These are phyloP conservation scores for Trametes sp. DNA, from an alignment of 1,284 basidiomycete species.

Conservation along the genomic window DNA sequence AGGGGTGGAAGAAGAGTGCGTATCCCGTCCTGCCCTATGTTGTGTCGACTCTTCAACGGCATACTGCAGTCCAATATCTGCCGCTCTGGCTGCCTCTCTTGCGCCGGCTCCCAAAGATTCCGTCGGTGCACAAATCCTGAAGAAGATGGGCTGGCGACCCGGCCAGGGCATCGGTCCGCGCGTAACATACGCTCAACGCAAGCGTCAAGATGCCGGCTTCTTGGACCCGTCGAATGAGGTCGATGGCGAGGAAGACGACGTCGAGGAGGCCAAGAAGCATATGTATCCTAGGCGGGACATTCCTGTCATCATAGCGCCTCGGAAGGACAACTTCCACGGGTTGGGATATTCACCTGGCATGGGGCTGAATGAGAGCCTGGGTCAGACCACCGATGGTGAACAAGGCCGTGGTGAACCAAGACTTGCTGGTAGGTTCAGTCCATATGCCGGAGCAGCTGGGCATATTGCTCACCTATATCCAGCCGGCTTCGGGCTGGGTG, in stretches of 20 bases:
- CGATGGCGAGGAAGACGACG: constrained; percentile 56
- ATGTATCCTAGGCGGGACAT: constrained; percentile 87
- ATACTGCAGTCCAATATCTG: constrained; percentile 61
- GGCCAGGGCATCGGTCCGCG: constrained; percentile 95
- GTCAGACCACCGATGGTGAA: constrained; percentile 38
- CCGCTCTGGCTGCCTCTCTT: constrained; percentile 66
- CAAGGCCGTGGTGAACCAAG: constrained; percentile 53
- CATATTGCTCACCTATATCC: constrained; percentile 3
- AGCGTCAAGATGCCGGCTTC: constrained; percentile 66
- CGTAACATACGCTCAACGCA: constrained; percentile 80
- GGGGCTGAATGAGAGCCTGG: constrained; percentile 68
- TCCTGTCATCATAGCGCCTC: constrained; percentile 63
- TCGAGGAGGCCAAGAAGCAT: constrained; percentile 86
- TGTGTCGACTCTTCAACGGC: not conserved
- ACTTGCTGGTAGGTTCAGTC: constrained; percentile 59
- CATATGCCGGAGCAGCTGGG: constrained; percentile 11
- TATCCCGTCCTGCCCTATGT: constrained; percentile 29
- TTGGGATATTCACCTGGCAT: constrained; percentile 78
- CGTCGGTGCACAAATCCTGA: constrained; percentile 82
- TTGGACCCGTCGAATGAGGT: constrained; percentile 43
- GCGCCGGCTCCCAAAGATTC: constrained; percentile 73
- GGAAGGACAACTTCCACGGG: constrained; percentile 82
- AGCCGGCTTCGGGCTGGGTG: constrained; percentile 89
- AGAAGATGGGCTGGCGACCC: constrained; percentile 94
- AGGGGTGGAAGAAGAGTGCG: constrained; percentile 60